phyloP scores from a whole-genome alignment of 1,284 basidiomycete genomes.

The Pholiota adiposa region DNA sequence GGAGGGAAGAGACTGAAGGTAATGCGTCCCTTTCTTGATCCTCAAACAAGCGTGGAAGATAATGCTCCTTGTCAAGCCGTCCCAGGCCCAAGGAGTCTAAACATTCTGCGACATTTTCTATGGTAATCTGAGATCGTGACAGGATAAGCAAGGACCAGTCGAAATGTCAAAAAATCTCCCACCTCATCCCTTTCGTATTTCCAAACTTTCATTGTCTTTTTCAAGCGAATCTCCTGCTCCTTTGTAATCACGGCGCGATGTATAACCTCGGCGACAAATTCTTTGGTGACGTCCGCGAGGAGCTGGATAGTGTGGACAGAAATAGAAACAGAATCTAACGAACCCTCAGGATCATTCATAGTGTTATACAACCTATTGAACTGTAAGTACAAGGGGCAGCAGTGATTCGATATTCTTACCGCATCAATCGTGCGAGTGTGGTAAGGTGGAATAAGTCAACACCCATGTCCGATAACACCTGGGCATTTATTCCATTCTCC shows the following conservation, averaged over 20 bases:
- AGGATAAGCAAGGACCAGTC: not conserved
- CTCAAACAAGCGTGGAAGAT: constrained; percentile 38
- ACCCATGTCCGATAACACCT: constrained; percentile 43
- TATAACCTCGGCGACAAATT: constrained; percentile 55
- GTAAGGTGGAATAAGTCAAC: constrained; percentile 57
- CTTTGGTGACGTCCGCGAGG: constrained; percentile 46
- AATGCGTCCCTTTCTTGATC: constrained; percentile 8
- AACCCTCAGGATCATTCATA: constrained; percentile 25
- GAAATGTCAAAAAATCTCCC: constrained; percentile 10
- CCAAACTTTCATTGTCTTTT: constrained; percentile 64
- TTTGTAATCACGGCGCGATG: constrained; percentile 53
- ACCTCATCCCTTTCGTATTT: constrained; percentile 39
- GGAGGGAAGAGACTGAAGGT: not conserved
- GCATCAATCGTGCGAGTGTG: constrained; percentile 38
- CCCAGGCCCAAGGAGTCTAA: constrained; percentile 39
- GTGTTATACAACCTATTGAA: constrained; percentile 37
- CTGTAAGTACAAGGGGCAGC: not conserved
- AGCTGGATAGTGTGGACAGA: constrained; percentile 42
- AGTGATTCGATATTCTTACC: constrained; percentile 26
- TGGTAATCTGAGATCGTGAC: constrained; percentile 38
- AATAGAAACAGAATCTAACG: constrained; percentile 28
- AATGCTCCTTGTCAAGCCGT: constrained; percentile 27
- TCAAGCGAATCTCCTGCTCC: constrained; percentile 60
- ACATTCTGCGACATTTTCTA: constrained; percentile 39
- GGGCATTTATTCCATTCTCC: constrained; percentile 45